Base-by-base conservation (phyloP, 75 land plant species). In the Azolla pinnata region DNA sequence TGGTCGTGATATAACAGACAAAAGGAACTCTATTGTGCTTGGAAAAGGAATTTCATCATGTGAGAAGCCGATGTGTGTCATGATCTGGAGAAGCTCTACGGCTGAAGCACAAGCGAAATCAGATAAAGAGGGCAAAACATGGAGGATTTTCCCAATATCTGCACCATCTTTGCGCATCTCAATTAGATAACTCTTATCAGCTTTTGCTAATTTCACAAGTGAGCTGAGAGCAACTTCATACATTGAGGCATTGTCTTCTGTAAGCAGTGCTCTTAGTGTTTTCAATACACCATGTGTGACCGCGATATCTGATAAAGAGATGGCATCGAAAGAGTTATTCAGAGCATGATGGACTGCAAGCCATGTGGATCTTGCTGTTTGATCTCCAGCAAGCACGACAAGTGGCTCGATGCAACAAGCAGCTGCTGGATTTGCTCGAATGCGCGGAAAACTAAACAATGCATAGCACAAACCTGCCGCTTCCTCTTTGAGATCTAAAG, bases 111-210 rank as follows among this genome's bases (percentile, higher is more conserved):
- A 74, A 23, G 76, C 59, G 20, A 71, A 62, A 33, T 76, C 77
- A 2, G 79, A 71, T 1, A 67, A 60, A 24, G 33, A 57, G 0
- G 69, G 52, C 4, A 76, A 42, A 34, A 65, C 44, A 25, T 74
- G 72, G 40, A 76, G 60, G 14, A 61, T 57, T 16, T 67, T 67
- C 23, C 74, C 79, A 26, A 76, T 74, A n/a, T n/a, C n/a, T 34
- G 74, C 65, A 27, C 79, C 79, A 46, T 59, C 65, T 62, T 74
- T 74, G 4, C 66, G 78, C 79, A 76, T 76, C 23, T 76, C 79
- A 31, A 67, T 33, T 56, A 67, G 73, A 48, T 78, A 74, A 17
- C 56, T 33, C 7, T 70, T 53, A 21, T 70, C 54, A 46, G 61
- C 66, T 33, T 74, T 76, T 3, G 68, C 79, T 29, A 76, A 55